Evolutionary conservation across 2,329 filamentous ascomycete genomes (phyloP).

Genomic region (Epichloe scottii): DNA sequence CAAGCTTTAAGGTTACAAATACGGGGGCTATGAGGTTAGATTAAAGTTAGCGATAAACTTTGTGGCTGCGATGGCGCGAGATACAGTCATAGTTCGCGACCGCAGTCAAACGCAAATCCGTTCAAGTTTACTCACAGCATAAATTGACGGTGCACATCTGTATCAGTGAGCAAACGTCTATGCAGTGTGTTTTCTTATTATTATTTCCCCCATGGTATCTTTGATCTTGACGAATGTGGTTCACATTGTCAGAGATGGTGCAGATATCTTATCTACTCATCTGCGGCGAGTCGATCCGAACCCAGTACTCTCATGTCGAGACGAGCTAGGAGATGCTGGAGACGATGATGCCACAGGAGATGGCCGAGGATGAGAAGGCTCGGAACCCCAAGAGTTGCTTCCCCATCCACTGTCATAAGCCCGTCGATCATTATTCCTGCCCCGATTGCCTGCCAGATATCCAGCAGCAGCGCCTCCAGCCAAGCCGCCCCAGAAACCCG

Average conservation of each 20-base stretch:
- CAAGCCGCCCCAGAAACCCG: slow-evolving; percentile 65
- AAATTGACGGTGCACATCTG: no score
- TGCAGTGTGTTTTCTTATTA: no score
- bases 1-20: no score
- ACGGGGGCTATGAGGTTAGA: no score
- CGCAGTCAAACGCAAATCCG: no score
- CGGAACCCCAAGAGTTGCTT: slow-evolving; percentile 14
- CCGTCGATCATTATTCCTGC: slow-evolving; percentile 20
- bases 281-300: slow-evolving; percentile 57
- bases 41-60: no score
- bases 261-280: slow-evolving; percentile 15
- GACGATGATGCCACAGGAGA: slow-evolving; percentile 18
- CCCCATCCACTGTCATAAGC: slow-evolving; percentile 16
- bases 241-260: no score
- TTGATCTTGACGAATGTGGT: no score
- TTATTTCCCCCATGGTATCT: not conserved
- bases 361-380: slow-evolving; percentile 12
- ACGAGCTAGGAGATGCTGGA: slow-evolving; percentile 25
- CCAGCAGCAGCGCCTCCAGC: slow-evolving; percentile 56
- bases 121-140: no score
- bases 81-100: no score
- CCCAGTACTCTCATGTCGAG: slow-evolving; percentile 55
- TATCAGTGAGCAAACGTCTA: no score
- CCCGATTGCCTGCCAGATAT: slow-evolving; percentile 47
- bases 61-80: no score